Evolutionary conservation across 2,329 filamentous ascomycete genomes (phyloP), one percentile per base, ranked within the genome.

Genomic region (Eurotiales sp.): DNA sequence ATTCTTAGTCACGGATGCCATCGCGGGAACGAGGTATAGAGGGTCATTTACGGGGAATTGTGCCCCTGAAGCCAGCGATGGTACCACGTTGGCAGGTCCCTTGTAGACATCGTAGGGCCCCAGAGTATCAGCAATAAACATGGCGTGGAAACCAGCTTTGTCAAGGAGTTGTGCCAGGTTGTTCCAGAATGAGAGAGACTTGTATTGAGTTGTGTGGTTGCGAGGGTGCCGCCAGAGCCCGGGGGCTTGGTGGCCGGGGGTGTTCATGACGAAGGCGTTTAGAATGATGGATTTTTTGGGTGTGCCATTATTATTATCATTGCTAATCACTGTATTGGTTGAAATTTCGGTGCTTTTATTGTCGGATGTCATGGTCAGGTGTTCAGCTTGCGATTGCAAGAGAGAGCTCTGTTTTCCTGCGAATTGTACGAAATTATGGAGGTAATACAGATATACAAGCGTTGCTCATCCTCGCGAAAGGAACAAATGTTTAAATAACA

Each of bases 121-220:
- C 0, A 77, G 64, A 1, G 76, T 72, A 54, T 78, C 77, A 6
- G 77, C 77, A 46, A 79, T 71, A 63, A 79, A 79, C 41, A 79
- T 72, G 12, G 71, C 74, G 54, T 78, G 75, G 55, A 78, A 77
- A 21, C 75, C 74, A 21, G 73, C 74, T 7, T 69, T 67, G 30
- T 78, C 74, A 2, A 78, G 67, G 49, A 72, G 67, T 50, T 76
- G 69, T 1, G 76, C 77, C 1, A 79, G 58, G 1, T 69, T 59
- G 2, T 73, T 72, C 76, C 76, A 79, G 56, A 74, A 71, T 12
- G 71, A 64, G 23, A 77, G 59, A 12, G 66, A 69, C 44, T 73
- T 73, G 59, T 73, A 74, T 29, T 68, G 59, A 41, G 64, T 50
- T n/a, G 67, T 68, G 50, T 70, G 62, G 57, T 72, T 67, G 14